A percentile compares a stretch with the other conserved stretches of the same genome.
phyloP scores from a whole-genome alignment of 2,329 filamentous ascomycete genomes.

The Hypoxylon sp. region DNA sequence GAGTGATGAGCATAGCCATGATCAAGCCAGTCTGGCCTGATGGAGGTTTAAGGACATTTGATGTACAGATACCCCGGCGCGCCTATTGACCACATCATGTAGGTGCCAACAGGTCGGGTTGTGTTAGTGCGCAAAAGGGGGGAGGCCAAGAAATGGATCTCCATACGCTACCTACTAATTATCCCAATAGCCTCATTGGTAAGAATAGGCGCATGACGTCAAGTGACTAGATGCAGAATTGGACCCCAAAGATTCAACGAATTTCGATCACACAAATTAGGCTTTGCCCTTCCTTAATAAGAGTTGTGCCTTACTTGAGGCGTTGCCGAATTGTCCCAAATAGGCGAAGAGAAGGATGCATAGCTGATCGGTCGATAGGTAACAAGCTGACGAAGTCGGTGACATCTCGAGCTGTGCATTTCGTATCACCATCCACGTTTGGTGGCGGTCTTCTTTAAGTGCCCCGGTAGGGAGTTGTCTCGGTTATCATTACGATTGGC shows the following conservation, averaged over 20 bases:
- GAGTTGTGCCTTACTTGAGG: conserved; percentile 9
- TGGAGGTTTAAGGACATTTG: no score
- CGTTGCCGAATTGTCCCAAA: conserved; percentile 17
- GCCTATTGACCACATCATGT: no score
- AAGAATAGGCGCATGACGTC: conserved; percentile 29
- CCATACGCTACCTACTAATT: no score
- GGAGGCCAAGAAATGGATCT: conserved; percentile 3
- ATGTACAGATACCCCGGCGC: no score
- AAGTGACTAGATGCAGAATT: conserved; percentile 5
- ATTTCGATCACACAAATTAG: neutral
- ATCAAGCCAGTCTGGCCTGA: no score
- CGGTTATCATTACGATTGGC: neutral
- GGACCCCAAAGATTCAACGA: neutral
- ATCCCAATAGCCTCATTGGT: conserved; percentile 6
- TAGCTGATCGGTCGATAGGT: conserved; percentile 5
- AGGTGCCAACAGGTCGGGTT: conserved; percentile 1
- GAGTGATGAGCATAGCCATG: conserved; percentile 11
- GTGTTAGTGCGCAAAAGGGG: neutral
- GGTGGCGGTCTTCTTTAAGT: conserved; percentile 6
- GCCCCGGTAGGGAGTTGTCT: neutral
- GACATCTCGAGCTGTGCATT: conserved; percentile 25
- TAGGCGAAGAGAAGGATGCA: conserved; percentile 18
- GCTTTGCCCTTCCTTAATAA: neutral
- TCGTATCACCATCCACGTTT: conserved; percentile 8
- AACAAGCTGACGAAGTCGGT: conserved; percentile 22